A percentile compares a stretch with the other conserved stretches of the same genome.
phyloP scores from a whole-genome alignment of 2,329 filamentous ascomycete species.

The Nemania abortiva region DNA sequence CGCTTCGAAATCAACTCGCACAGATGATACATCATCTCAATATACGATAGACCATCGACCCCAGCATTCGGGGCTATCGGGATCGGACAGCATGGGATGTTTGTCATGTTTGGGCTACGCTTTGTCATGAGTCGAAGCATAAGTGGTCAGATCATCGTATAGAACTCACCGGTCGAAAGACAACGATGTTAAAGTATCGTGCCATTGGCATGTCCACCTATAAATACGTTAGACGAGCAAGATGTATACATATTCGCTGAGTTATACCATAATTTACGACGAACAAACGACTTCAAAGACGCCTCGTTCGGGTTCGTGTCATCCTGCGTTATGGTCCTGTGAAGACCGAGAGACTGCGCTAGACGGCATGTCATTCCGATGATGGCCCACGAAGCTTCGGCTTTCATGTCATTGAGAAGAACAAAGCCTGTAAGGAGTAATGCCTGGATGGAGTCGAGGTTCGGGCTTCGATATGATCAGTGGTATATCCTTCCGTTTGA shows the following conservation, averaged over 20 bases:
- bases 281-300: conserved; percentile 65
- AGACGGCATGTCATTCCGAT: conserved; percentile 73
- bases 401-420: conserved; percentile 76
- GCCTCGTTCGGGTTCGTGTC: conserved; percentile 59
- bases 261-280: conserved; percentile 66
- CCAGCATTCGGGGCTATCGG: conserved; percentile 58
- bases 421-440: conserved; percentile 73
- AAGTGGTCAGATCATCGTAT: background rate
- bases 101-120: conserved; percentile 70
- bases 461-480: conserved; percentile 59
- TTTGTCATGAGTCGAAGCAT: conserved; percentile 24
- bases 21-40: conserved; percentile 74
- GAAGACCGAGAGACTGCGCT: conserved; percentile 73
- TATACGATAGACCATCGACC: conserved; percentile 66
- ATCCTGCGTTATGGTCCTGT: conserved; percentile 62
- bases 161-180: conserved; percentile 70
- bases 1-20: conserved; percentile 70
- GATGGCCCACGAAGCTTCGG: conserved; percentile 75
- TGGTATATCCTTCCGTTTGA: background rate
- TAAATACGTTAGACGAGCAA: conserved; percentile 12
- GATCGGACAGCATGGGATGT: conserved; percentile 67
- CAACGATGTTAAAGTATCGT: conserved; percentile 73
- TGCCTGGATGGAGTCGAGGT: conserved; percentile 74
- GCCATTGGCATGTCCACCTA: conserved; percentile 74
- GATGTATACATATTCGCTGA: conserved; percentile 29